These are phyloP conservation scores for Psilocybe cyanescens DNA, from an alignment of 768 basidiomycete genomes.

Conservation along the genomic window DNA sequence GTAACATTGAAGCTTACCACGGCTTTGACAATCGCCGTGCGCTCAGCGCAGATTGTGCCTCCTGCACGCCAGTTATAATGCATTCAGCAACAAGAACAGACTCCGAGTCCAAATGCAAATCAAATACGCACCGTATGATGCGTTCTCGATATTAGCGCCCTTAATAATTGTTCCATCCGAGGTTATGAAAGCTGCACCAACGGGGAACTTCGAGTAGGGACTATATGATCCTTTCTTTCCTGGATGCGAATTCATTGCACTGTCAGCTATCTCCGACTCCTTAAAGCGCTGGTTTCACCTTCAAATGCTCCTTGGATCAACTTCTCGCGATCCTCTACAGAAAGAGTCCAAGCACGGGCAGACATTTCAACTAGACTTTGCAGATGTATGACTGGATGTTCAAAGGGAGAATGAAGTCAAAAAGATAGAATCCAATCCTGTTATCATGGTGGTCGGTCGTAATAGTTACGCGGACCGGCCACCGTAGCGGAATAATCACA, in stretches of 20 bases:
- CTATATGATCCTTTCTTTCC: slow-evolving; percentile 76
- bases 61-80: slow-evolving; percentile 48
- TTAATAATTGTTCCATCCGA: slow-evolving; percentile 73
- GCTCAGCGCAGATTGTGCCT: slow-evolving; percentile 90
- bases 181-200: slow-evolving; percentile 85
- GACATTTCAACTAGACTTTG: slow-evolving; percentile 11
- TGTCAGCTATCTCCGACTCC: background rate
- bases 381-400: background rate
- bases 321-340: slow-evolving; percentile 45
- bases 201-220: slow-evolving; percentile 91
- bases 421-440: too few relatives aligned
- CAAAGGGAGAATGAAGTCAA: background rate
- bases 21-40: slow-evolving; percentile 95
- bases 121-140: slow-evolving; percentile 73
- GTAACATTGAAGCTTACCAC: slow-evolving; percentile 56
- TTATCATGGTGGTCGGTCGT: background rate
- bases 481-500: background rate
- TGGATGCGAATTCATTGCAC: slow-evolving; percentile 24
- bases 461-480: background rate
- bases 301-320: slow-evolving; percentile 64
- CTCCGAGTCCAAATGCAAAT: background rate
- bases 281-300: slow-evolving; percentile 40
- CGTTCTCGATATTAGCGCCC: slow-evolving; percentile 95
- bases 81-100: background rate
- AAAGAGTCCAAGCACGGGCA: slow-evolving; percentile 33